These are phyloP conservation scores for Micromonas commoda DNA, from an alignment of 139 green algal species.

Conservation along the genomic window DNA sequence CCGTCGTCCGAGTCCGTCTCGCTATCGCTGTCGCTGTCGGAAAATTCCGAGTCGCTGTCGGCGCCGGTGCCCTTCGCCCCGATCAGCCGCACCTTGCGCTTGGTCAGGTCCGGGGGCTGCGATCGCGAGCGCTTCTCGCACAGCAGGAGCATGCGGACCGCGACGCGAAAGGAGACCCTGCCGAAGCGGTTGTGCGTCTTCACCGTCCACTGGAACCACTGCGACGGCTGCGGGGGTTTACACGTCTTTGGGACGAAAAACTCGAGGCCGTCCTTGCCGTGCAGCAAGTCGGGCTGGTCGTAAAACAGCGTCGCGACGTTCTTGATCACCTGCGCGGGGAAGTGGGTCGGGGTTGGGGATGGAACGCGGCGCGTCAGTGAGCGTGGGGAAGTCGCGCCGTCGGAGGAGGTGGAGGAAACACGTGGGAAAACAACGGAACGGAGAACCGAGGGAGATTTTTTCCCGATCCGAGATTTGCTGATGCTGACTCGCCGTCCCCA, in stretches of 20 bases:
- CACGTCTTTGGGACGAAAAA: slow-evolving; percentile 14
- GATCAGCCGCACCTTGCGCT: neutral
- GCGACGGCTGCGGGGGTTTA: neutral
- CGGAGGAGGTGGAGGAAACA: neutral
- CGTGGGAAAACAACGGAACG: neutral
- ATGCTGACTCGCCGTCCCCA: neutral
- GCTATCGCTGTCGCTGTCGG: neutral
- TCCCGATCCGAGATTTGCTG: neutral
- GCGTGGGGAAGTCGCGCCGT: neutral
- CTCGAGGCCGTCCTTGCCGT: neutral
- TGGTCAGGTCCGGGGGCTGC: slow-evolving; percentile 5
- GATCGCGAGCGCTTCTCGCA: neutral
- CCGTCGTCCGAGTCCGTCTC: neutral
- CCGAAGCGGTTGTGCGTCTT: neutral
- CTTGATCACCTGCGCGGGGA: slow-evolving; percentile 3
- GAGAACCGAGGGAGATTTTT: neutral
- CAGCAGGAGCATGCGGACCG: slow-evolving; percentile 10
- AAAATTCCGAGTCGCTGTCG: neutral
- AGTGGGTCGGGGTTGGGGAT: neutral
- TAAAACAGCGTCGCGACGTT: slow-evolving; percentile 13
- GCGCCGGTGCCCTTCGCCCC: neutral
- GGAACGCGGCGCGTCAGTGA: neutral
- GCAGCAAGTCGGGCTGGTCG: slow-evolving; percentile 9
- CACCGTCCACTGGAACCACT: slow-evolving; percentile 13
- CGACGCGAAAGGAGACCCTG: neutral